A percentile compares a stretch with the other conserved stretches of the same genome.
These are phyloP conservation scores for Knufia petricola DNA, from an alignment of 2,329 filamentous ascomycete genomes.

Conservation along the genomic window DNA sequence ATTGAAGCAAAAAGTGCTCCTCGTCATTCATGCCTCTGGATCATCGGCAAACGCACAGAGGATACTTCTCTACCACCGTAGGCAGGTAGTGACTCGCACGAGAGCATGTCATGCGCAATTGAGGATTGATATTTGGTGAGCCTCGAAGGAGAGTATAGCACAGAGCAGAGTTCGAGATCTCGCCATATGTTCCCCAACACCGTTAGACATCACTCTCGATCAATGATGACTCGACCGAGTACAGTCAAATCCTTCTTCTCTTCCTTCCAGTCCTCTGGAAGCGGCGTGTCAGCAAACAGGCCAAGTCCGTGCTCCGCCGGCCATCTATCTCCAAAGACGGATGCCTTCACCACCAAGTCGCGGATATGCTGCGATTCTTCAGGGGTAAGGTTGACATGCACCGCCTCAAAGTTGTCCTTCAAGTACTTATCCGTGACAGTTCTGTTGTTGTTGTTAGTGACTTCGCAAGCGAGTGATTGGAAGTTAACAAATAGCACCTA, in stretches of 20 bases:
- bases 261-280: background rate
- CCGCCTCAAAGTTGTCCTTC: conserved; percentile 32
- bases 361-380: conserved; percentile 26
- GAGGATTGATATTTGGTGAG: too few species aligned
- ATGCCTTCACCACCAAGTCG: background rate
- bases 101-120: too few species aligned
- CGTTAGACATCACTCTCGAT: background rate
- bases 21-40: too few species aligned
- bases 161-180: background rate
- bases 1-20: too few species aligned
- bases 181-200: background rate
- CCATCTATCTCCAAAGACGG: background rate
- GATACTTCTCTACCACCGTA: too few species aligned
- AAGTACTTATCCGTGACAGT: conserved; percentile 41
- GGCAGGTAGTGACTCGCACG: too few species aligned
- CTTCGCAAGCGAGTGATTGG: background rate
- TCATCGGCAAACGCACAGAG: too few species aligned
- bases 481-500: background rate
- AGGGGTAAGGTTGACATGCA: conserved; percentile 23
- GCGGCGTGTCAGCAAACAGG: background rate
- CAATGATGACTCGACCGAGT: background rate
- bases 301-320: background rate
- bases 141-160: too few species aligned
- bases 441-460: background rate
- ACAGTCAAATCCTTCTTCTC: background rate